A percentile compares a stretch with the other conserved stretches of the same genome.
phyloP scores from a whole-genome alignment of 1,284 basidiomycete genomes.

The Apiotrichum montevideense region DNA sequence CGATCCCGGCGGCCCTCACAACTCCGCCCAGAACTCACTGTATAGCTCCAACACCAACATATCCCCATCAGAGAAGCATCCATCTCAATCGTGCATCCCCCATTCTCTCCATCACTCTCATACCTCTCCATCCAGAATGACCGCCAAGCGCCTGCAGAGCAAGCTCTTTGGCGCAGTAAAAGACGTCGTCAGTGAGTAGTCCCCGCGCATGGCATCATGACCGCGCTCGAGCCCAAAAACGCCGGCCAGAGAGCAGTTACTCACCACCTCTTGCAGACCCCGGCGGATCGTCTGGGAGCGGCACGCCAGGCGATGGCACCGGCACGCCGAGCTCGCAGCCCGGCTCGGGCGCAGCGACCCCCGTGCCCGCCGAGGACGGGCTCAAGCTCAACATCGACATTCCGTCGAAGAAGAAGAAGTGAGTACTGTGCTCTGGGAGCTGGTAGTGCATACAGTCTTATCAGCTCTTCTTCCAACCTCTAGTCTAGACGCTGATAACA shows the following conservation, averaged over 20 bases:
- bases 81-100: not conserved
- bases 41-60: no score
- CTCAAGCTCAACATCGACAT: slow-evolving; percentile 70
- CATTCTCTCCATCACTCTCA: not conserved
- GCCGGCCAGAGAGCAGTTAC: no score
- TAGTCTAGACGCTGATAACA: not conserved
- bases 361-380: slow-evolving; percentile 7
- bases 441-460: no score
- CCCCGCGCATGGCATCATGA: no score
- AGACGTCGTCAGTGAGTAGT: slow-evolving; percentile 4
- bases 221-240: no score
- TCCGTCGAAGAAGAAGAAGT: slow-evolving; percentile 19
- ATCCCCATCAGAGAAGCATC: no score
- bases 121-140: slow-evolving; percentile 14
- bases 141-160: slow-evolving; percentile 63
- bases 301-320: no score
- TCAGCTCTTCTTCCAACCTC: not conserved
- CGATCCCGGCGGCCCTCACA: no score
- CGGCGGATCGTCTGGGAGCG: no score
- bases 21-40: no score
- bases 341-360: slow-evolving; percentile 25
- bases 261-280: no score
- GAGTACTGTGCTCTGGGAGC: not conserved
- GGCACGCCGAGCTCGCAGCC: not conserved
- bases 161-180: slow-evolving; percentile 59